Base-by-base conservation (phyloP, 2,329 filamentous ascomycete genomes). In the Xylariales sp. region DNA sequence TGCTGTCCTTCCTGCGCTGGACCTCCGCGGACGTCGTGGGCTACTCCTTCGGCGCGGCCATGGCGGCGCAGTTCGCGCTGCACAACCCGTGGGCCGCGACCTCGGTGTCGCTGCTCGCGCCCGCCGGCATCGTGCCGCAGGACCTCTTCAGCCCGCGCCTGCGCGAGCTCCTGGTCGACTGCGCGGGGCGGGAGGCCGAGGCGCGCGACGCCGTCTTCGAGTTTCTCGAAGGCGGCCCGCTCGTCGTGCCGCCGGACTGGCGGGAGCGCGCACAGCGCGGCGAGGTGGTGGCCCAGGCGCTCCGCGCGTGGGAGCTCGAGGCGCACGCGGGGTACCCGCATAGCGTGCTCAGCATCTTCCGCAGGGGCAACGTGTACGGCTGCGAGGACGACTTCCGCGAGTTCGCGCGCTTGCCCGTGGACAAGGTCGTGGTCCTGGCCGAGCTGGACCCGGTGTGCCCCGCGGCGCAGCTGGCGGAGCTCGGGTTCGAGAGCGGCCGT, bases 191-290 rank as follows among this genome's bases (percentile, higher is more conserved):
- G 3, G 68, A 69, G 12, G 7, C 46, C n/a, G 65, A 69, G 54
- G 62, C 61, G 14, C 18, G 23, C 9, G 65, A 58, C 8, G 8
- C 4, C 12, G 56, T 68, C 5, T 32, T 69, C 1, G 16, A n/a
- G 1, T 63, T 62, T 18, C 62, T 70, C 0, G 65, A 68, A 36
- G 65, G 68, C 18, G 68, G 65, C 6, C 48, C 43, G 48, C 50
- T 66, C n/a, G 58, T 63, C 10, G 68, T 68, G 28, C 68, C 68
- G n/a, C 5, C 18, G 16, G 68, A 68, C 16, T 70, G 68, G 68
- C 14, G 28, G 23, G 62, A 62, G 12, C 48, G 65, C n/a, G n/a
- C 12, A 4, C 9, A n/a, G 43, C 56, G 57, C 1, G 68, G 68
- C 23, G 65, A 70, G 41, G 12, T 66, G 34, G 62, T 70, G 8